Evolutionary conservation across 345 rosid genomes (phyloP).

Genomic region (Lumnitzera racemosa): DNA sequence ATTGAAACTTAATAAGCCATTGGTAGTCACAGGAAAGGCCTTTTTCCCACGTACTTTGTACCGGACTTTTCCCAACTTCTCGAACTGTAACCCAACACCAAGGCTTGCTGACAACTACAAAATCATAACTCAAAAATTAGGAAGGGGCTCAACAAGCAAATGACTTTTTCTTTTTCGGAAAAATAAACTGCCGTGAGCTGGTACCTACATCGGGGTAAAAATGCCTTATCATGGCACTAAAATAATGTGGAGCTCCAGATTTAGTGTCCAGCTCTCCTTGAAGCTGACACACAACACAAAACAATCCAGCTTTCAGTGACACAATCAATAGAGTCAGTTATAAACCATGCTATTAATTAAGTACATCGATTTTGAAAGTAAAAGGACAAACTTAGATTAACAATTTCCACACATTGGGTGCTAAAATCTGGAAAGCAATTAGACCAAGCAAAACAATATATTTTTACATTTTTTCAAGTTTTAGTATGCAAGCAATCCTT

Average conservation of each 20-base stretch:
- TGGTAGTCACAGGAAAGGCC: conserved; percentile 50
- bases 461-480: too few relatives aligned
- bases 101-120: conserved; percentile 54
- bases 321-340: background rate
- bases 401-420: too few relatives aligned
- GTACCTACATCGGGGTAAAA: conserved; percentile 54
- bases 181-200: background rate
- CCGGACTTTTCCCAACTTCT: conserved; percentile 57
- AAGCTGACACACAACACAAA: conserved; percentile 31
- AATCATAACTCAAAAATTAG: too few relatives aligned
- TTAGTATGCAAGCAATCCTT: too few relatives aligned
- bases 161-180: too few relatives aligned
- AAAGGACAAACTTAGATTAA: too few relatives aligned
- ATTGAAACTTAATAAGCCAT: conserved; percentile 46
- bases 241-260: conserved; percentile 51
- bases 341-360: background rate
- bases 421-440: too few relatives aligned
- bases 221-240: conserved; percentile 63
- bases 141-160: too few relatives aligned
- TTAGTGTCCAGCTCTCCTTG: conserved; percentile 88
- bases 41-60: conserved; percentile 65
- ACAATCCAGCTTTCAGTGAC: background rate
- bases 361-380: background rate
- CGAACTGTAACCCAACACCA: conserved; percentile 62
- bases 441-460: too few relatives aligned